Evolutionary conservation across 2,329 filamentous ascomycete genomes (phyloP).

Genomic region (Rhinocladiella mackenziei): DNA sequence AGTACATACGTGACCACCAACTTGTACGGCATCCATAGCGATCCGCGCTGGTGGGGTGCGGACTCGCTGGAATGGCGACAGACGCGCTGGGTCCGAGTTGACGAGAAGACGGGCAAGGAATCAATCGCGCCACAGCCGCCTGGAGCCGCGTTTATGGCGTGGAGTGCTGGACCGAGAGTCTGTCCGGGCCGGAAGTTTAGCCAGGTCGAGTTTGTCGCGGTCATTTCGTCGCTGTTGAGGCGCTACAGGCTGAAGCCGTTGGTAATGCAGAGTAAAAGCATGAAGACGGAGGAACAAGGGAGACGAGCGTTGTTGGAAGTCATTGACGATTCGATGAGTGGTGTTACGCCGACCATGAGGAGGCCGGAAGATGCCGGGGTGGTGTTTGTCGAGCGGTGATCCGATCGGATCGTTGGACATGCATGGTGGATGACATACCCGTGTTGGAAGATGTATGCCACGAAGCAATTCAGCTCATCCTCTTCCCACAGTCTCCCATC

Average conservation of each 20-base stretch:
- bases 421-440: too few relatives aligned
- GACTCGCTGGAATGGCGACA: constrained; percentile 32
- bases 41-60: constrained; percentile 31
- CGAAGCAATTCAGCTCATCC: too few relatives aligned
- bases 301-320: constrained; percentile 15
- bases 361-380: constrained; percentile 20
- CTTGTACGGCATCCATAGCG: constrained; percentile 32
- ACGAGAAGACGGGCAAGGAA: constrained; percentile 13
- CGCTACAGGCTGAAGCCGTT: constrained; percentile 15
- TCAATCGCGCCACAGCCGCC: constrained; percentile 7
- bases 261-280: constrained; percentile 11
- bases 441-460: too few relatives aligned
- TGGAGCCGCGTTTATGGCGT: constrained; percentile 30
- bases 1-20: constrained; percentile 25
- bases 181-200: constrained; percentile 37
- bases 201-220: constrained; percentile 38
- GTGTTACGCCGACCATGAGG: constrained; percentile 15
- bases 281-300: constrained; percentile 14
- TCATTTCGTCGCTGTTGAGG: constrained; percentile 26
- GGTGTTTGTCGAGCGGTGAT: constrained; percentile 17
- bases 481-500: too few relatives aligned
- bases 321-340: constrained; percentile 12
- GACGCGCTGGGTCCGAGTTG: constrained; percentile 34
- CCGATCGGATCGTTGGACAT: too few relatives aligned
- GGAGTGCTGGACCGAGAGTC: constrained; percentile 32